Conservation (phyloP, 768 basidiomycete species). For the Podaxis sp. region DNA sequence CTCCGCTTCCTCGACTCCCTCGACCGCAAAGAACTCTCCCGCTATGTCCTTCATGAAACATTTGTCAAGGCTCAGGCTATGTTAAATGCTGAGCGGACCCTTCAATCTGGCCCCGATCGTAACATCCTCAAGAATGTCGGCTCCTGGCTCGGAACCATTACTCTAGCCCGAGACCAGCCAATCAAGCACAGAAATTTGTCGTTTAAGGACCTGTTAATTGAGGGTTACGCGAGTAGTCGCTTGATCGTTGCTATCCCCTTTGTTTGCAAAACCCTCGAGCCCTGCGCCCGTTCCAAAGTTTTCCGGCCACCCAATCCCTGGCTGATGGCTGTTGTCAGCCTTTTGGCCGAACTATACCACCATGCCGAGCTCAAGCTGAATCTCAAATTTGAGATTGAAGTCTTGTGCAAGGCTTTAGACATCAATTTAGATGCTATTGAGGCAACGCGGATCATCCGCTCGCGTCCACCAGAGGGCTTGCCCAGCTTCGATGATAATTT, state of each 20-base stretch:
- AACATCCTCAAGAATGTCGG: slow-evolving; percentile 90
- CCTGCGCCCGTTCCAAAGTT: slow-evolving; percentile 82
- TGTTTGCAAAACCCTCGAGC: slow-evolving; percentile 94
- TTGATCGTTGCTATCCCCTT: slow-evolving; percentile 95
- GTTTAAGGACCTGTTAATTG: slow-evolving; percentile 95
- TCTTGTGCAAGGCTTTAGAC: slow-evolving; percentile 88
- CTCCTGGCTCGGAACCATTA: slow-evolving; percentile 91
- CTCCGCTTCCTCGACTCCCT: slow-evolving; percentile 89
- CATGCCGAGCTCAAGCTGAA: slow-evolving; percentile 95
- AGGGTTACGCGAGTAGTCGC: slow-evolving; percentile 90
- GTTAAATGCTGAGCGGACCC: slow-evolving; percentile 88
- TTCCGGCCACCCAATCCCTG: slow-evolving; percentile 98
- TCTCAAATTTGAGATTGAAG: slow-evolving; percentile 97
- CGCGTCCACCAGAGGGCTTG: slow-evolving; percentile 61
- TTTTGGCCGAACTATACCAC: slow-evolving; percentile 95
- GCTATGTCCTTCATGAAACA: slow-evolving; percentile 91
- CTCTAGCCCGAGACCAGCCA: slow-evolving; percentile 87
- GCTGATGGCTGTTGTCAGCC: slow-evolving; percentile 91
- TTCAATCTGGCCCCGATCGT: slow-evolving; percentile 82
- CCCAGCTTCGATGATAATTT: slow-evolving; percentile 57
- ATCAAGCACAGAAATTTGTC: slow-evolving; percentile 92
- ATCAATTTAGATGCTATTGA: slow-evolving; percentile 84
- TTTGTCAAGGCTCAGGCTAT: slow-evolving; percentile 80
- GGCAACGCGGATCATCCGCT: slow-evolving; percentile 78
- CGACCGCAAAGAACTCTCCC: slow-evolving; percentile 58